A percentile compares a stretch with the other conserved stretches of the same genome.
phyloP scores from a whole-genome alignment of 208 protist genomes.

The Cochliopodium minus region DNA sequence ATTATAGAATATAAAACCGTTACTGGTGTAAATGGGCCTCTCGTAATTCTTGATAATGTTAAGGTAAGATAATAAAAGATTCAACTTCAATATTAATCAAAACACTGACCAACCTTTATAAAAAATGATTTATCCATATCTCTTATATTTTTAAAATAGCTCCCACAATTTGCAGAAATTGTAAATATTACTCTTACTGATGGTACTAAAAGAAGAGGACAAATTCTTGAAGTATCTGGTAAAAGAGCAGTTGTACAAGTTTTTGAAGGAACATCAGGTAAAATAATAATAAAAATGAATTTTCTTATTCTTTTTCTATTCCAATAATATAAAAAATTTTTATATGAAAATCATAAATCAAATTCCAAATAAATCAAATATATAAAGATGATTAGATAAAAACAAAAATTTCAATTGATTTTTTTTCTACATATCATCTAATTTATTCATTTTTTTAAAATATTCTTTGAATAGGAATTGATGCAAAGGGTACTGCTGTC shows the following conservation, averaged over 20 bases:
- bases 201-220: constrained; percentile 72
- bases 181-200: constrained; percentile 94
- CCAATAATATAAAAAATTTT: no score
- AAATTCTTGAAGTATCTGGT: constrained; percentile 95
- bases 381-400: constrained; percentile 9
- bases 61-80: no score
- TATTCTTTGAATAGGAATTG: no score
- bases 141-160: constrained; percentile 28
- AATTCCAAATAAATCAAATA: neutral
- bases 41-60: constrained; percentile 98
- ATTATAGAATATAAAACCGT: constrained; percentile 98
- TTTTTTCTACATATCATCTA: neutral
- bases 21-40: constrained; percentile 91
- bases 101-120: neutral
- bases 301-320: no score
- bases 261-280: constrained; percentile 97
- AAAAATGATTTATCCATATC: neutral
- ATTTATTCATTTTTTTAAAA: no score
- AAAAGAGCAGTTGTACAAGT: constrained; percentile 98
- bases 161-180: constrained; percentile 97
- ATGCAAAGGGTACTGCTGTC: constrained; percentile 76
- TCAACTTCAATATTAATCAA: no score
- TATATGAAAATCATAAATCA: no score
- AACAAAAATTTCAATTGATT: constrained; percentile 1
- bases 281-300: no score